These are phyloP conservation scores for Lasiosphaeris hirsuta DNA, from an alignment of 495 filamentous ascomycete species.

Conservation along the genomic window DNA sequence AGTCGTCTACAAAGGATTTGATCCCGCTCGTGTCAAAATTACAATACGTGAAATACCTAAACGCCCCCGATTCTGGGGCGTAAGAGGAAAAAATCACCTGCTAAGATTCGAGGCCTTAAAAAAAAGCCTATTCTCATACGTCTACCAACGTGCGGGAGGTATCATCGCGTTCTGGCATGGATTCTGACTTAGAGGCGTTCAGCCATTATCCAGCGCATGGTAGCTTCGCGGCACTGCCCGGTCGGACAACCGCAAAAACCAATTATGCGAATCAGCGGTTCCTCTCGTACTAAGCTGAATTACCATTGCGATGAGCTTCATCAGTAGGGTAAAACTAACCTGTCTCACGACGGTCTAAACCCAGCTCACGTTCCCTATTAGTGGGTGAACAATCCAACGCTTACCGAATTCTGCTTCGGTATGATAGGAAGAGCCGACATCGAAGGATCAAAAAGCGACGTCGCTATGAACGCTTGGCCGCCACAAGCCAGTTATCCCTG, in stretches of 20 bases:
- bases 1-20: conserved; percentile 66
- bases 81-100: conserved; percentile 38
- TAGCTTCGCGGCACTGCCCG: conserved; percentile 58
- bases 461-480: conserved; percentile 41
- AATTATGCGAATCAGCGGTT: conserved; percentile 70
- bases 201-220: conserved; percentile 66
- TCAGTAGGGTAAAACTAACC: conserved; percentile 53
- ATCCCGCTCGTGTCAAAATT: conserved; percentile 60
- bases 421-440: conserved; percentile 54
- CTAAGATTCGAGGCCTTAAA: conserved; percentile 51
- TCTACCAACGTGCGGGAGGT: conserved; percentile 59
- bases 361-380: conserved; percentile 52
- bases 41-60: conserved; percentile 44
- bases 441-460: conserved; percentile 48
- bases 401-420: conserved; percentile 57
- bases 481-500: conserved; percentile 65
- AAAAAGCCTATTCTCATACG: conserved; percentile 64
- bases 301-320: conserved; percentile 61
- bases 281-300: conserved; percentile 69
- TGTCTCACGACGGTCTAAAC: conserved; percentile 57
- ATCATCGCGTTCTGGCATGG: conserved; percentile 60
- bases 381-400: conserved; percentile 57
- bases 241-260: conserved; percentile 67
- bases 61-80: conserved; percentile 25
- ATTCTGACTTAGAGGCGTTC: conserved; percentile 70